Conservation (phyloP, 1,284 basidiomycete species). For the Ceratobasidium sp. region DNA sequence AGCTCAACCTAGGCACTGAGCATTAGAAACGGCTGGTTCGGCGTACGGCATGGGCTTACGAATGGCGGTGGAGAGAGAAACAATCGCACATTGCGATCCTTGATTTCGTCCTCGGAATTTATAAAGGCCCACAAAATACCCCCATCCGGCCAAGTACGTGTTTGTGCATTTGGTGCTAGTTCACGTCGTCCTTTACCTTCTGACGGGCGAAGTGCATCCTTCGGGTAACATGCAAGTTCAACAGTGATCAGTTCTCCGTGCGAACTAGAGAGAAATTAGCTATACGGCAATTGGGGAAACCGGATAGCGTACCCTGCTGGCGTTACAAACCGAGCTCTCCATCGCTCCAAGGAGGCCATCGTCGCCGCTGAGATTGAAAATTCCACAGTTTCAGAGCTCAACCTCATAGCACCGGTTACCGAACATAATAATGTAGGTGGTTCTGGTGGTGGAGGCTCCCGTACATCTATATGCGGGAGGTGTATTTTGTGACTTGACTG, state of each 20-base stretch:
- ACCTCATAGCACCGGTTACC: neutral
- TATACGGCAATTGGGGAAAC: neutral
- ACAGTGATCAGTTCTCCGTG: slow-evolving; percentile 22
- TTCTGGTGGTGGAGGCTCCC: neutral
- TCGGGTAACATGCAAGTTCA: slow-evolving; percentile 22
- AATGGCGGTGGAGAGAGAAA: slow-evolving; percentile 30
- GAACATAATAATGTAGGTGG: slow-evolving; percentile 13
- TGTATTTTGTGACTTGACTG: slow-evolving; percentile 1
- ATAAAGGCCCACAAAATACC: slow-evolving; percentile 28
- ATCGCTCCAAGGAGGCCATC: slow-evolving; percentile 14
- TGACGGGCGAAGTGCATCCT: neutral
- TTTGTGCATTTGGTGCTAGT: slow-evolving; percentile 16
- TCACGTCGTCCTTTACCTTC: neutral
- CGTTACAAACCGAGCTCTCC: slow-evolving; percentile 24
- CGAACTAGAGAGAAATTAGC: neutral
- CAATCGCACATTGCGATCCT: neutral
- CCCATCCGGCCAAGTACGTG: slow-evolving; percentile 23
- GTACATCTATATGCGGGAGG: neutral
- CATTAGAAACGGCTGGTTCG: neutral
- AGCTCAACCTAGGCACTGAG: neutral
- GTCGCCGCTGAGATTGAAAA: slow-evolving; percentile 19
- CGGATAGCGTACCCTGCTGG: slow-evolving; percentile 8
- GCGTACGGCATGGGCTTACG: neutral
- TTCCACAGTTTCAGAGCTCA: neutral
- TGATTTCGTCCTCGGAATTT: neutral